Conservation (phyloP, 2,329 filamentous ascomycete genomes). For the Cordyceps militaris region DNA sequence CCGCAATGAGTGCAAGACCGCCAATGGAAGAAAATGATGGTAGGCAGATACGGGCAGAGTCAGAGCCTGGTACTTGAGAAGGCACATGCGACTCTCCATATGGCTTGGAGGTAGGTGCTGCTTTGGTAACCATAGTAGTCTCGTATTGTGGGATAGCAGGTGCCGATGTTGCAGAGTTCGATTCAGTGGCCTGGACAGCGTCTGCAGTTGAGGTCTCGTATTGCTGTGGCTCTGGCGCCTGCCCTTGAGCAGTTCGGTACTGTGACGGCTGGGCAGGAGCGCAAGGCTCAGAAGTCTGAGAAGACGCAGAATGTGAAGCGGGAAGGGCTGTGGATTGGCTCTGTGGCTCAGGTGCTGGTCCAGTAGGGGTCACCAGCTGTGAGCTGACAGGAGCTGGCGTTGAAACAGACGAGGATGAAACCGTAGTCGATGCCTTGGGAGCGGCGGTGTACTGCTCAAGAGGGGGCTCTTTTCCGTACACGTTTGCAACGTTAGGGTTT, state of each 20-base stretch:
- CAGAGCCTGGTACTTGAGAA: constrained; percentile 23
- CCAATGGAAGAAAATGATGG: constrained; percentile 19
- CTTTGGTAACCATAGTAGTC: constrained; percentile 19
- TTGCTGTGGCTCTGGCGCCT: constrained; percentile 15
- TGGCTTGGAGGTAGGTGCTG: constrained; percentile 16
- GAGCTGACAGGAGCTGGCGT: constrained; percentile 4
- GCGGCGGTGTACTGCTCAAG: constrained; percentile 13
- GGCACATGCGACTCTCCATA: constrained; percentile 20
- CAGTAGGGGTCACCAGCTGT: constrained; percentile 4
- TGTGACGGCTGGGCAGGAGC: background rate
- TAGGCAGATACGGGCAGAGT: constrained; percentile 19
- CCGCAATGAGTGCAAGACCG: constrained; percentile 22
- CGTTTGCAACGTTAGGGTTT: constrained; percentile 24
- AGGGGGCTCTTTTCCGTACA: constrained; percentile 21
- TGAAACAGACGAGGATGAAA: constrained; percentile 9
- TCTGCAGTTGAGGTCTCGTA: constrained; percentile 14
- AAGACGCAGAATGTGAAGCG: constrained; percentile 1
- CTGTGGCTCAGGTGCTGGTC: constrained; percentile 4
- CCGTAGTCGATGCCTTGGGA: constrained; percentile 2
- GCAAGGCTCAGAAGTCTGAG: constrained; percentile 2
- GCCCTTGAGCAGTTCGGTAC: constrained; percentile 9
- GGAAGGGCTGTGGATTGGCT: background rate
- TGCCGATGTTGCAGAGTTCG: background rate
- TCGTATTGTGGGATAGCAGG: constrained; percentile 17
- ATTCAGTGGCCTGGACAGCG: constrained; percentile 10